Percentiles rank a stretch among this genome's conserved stretches.
Evolutionary conservation across 371 early-diverging fungal species (phyloP).

Genomic region (Saksenaea oblongispora): DNA sequence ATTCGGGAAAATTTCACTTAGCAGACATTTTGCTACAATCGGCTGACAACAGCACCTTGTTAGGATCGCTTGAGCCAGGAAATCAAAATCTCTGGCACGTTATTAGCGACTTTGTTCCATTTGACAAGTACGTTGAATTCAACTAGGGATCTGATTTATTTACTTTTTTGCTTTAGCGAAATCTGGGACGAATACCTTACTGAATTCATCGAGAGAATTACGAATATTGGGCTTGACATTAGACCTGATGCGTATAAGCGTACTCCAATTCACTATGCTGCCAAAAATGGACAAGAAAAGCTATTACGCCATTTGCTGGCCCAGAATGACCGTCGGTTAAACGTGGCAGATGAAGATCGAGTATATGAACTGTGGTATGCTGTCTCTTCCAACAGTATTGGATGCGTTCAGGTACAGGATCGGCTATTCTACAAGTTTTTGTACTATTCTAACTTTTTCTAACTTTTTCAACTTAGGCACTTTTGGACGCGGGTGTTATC

Average conservation of each 20-base stretch:
- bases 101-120: slow-evolving; percentile 45
- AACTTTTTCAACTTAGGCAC: too few relatives aligned
- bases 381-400: slow-evolving; percentile 19
- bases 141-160: background rate
- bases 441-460: background rate
- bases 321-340: background rate
- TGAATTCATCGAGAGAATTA: slow-evolving; percentile 32
- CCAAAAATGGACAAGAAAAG: slow-evolving; percentile 37
- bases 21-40: slow-evolving; percentile 43
- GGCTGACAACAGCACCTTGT: slow-evolving; percentile 15
- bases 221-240: slow-evolving; percentile 15
- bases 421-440: background rate
- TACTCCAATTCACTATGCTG: slow-evolving; percentile 56
- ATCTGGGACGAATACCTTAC: slow-evolving; percentile 52
- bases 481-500: slow-evolving; percentile 25
- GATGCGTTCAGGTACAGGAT: slow-evolving; percentile 25
- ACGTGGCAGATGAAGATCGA: slow-evolving; percentile 36
- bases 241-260: slow-evolving; percentile 27
- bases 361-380: slow-evolving; percentile 51
- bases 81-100: slow-evolving; percentile 53
- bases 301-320: slow-evolving; percentile 31
- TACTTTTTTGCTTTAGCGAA: slow-evolving; percentile 11
- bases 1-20: slow-evolving; percentile 54
- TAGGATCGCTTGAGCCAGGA: slow-evolving; percentile 9
- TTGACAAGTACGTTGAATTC: slow-evolving; percentile 25